Evolutionary conservation across 140 eudicot genomes (phyloP), one percentile per base, ranked within the genome.

Genomic region (Cichorium intybus): DNA sequence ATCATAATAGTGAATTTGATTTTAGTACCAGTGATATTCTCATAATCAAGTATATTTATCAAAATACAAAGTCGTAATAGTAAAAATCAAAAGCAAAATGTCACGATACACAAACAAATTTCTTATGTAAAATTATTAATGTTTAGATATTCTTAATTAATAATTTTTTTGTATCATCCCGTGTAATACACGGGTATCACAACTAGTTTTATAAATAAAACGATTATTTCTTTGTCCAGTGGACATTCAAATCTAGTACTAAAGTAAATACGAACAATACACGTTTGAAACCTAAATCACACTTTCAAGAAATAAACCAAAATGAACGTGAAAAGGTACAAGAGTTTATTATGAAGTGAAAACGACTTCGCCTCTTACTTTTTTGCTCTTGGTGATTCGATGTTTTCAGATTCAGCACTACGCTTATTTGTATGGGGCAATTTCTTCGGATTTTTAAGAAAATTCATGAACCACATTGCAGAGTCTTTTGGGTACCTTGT

Each of bases 401-500:
- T 43, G 20, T 7, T 15, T 14, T 15, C 7, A 20, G 49, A 43
- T 43, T 43, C 49, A 43, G 20, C 18, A 15, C 6, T 43, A 43
- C 49, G 20, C 0, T 43, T 15, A 18, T 4, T 43, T 43, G 18
- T 43, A 43, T 43, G 18, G 8, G 0, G 49, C 15, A 43, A 20
- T 15, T 14, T 43, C 49, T 43, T 43, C 0, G 49, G 49, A 15
- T 43, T 43, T 43, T 43, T 43, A 43, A 75, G 65, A 59, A 75
- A 66, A 49, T 53, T 39, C 22, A 50, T 76, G 56, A 48, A 69
- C 81, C 81, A 76, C 27, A 76, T 54, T 6, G 81, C 81, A 0
- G 81, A 76, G 49, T 58, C 69, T 27, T 76, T 76, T 16, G 81
- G 81, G 68, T 76, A 69, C 56, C 81, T 69, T 31, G 70, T 48